phyloP scores from a whole-genome alignment of 305 asterid species.

The Ajuga reptans region DNA sequence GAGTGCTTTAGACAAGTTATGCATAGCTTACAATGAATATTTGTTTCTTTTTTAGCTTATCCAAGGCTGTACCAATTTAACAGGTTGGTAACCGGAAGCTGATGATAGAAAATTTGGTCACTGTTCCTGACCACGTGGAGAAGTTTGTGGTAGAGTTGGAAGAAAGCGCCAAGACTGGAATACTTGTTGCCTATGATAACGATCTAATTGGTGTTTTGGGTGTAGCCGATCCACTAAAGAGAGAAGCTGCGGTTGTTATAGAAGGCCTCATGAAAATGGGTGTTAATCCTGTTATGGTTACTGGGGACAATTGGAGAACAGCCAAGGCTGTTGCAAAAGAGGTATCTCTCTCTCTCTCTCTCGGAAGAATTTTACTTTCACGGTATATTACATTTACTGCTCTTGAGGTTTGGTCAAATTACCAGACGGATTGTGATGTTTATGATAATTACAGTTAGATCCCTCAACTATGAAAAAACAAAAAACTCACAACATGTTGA shows the following conservation, averaged over 20 bases:
- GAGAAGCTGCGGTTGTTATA: constrained; percentile 92
- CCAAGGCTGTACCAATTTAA: constrained; percentile 14
- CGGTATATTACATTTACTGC: too few relatives aligned
- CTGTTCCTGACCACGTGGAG: constrained; percentile 55
- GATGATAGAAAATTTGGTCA: constrained; percentile 54
- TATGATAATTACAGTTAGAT: too few relatives aligned
- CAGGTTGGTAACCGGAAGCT: constrained; percentile 93
- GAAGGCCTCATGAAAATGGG: constrained; percentile 96
- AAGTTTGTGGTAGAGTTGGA: constrained; percentile 74
- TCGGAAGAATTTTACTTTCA: too few relatives aligned
- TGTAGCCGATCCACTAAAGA: constrained; percentile 91
- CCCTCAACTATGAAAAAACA: too few relatives aligned
- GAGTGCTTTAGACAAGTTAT: constrained; percentile 30
- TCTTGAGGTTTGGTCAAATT: too few relatives aligned
- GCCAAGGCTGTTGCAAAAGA: constrained; percentile 97
- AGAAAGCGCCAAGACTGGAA: constrained; percentile 89
- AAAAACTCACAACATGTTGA: too few relatives aligned
- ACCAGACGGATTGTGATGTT: too few relatives aligned
- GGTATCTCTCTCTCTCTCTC: constrained; percentile 39
- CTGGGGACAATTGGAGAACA: constrained; percentile 98
- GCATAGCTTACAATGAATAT: not conserved
- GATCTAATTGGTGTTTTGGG: constrained; percentile 76
- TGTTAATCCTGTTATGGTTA: constrained; percentile 84
- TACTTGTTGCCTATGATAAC: constrained; percentile 62
- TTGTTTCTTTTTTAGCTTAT: constrained; percentile 5